These are phyloP conservation scores for Adansonia rubrostipa DNA, from an alignment of 441 rosid species.

Conservation along the genomic window DNA sequence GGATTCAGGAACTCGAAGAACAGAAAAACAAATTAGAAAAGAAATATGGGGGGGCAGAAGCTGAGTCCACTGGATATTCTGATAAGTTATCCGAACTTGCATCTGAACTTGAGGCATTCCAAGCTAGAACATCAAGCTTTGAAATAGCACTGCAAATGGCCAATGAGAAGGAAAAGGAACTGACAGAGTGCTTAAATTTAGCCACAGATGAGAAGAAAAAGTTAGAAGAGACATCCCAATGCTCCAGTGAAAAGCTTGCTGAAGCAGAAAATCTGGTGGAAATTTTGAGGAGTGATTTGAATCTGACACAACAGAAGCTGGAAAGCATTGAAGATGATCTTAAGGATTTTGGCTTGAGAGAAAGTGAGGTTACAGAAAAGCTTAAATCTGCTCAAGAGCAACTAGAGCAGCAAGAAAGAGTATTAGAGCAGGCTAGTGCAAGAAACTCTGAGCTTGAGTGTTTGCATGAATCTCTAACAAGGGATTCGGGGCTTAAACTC, in stretches of 20 bases:
- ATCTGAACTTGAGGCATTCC: conserved; percentile 74
- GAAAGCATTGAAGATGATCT: conserved; percentile 70
- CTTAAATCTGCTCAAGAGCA: conserved; percentile 76
- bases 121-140: conserved; percentile 67
- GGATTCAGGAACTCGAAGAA: conserved; percentile 94
- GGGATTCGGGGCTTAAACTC: conserved; percentile 64
- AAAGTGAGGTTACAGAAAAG: conserved; percentile 65
- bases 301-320: conserved; percentile 62
- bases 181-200: conserved; percentile 58
- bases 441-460: conserved; percentile 67
- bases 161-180: conserved; percentile 62
- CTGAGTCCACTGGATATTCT: conserved; percentile 53
- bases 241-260: conserved; percentile 55
- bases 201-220: conserved; percentile 68
- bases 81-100: conserved; percentile 63
- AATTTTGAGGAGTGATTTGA: conserved; percentile 68
- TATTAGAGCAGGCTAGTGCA: conserved; percentile 56
- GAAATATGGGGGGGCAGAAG: conserved; percentile 67
- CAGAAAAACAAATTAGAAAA: conserved; percentile 68
- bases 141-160: conserved; percentile 72
- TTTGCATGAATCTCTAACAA: conserved; percentile 53
- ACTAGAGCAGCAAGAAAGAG: conserved; percentile 56
- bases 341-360: conserved; percentile 63
- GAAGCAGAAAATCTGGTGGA: conserved; percentile 75
- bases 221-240: conserved; percentile 59